Conservation (phyloP, 2,329 filamentous ascomycete genomes). For the Stenocarpella maydis region DNA sequence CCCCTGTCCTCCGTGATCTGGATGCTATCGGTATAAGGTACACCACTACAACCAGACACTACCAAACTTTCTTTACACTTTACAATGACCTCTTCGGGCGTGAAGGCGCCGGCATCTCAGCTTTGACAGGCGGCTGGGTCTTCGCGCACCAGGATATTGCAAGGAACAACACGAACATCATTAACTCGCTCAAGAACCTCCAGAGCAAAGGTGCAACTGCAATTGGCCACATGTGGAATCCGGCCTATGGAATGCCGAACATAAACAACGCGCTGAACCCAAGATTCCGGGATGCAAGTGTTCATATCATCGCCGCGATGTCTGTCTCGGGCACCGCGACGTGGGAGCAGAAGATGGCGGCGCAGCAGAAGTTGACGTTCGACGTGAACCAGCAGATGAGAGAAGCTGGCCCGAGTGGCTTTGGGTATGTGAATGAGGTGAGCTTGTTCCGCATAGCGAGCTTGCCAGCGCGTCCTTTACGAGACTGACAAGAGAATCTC, state of each 20-base stretch:
- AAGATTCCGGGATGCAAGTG: conserved; percentile 46
- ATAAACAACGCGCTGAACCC: conserved; percentile 52
- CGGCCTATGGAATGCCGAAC: conserved; percentile 45
- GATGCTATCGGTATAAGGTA: conserved; percentile 42
- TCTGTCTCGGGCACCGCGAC: conserved; percentile 48
- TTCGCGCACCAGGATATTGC: conserved; percentile 48
- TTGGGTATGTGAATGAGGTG: conserved; percentile 56
- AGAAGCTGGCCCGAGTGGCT: conserved; percentile 48
- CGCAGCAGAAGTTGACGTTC: conserved; percentile 50
- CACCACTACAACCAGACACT: conserved; percentile 42
- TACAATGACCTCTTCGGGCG: conserved; percentile 50
- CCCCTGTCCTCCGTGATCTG: conserved; percentile 47
- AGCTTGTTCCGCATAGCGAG: background rate
- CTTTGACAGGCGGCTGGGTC: conserved; percentile 50
- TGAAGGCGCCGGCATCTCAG: conserved; percentile 45
- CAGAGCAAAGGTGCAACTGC: conserved; percentile 41
- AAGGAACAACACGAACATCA: conserved; percentile 46
- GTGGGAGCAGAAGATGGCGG: conserved; percentile 51
- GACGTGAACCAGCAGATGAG: conserved; percentile 48
- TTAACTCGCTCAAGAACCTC: conserved; percentile 44
- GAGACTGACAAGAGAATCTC: background rate
- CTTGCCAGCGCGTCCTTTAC: background rate
- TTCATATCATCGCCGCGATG: conserved; percentile 48
- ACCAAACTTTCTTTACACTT: conserved; percentile 46
- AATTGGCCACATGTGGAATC: conserved; percentile 51